Conservation (phyloP, 2,329 filamentous ascomycete species). For the Conoideocrella luteorostrata region DNA sequence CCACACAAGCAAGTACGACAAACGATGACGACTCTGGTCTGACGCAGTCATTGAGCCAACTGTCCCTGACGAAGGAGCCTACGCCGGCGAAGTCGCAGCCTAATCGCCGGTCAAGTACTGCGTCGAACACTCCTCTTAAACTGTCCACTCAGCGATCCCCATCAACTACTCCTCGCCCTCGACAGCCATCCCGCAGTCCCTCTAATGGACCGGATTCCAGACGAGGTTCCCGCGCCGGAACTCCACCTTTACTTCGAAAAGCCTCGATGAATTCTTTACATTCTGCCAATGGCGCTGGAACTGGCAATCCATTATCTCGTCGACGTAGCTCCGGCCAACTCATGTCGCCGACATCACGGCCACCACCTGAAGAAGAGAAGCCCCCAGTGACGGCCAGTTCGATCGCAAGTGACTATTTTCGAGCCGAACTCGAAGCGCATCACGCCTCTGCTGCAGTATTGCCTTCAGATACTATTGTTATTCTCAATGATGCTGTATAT, state of each 20-base stretch:
- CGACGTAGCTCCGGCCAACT: constrained; percentile 42
- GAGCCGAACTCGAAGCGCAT: constrained; percentile 60
- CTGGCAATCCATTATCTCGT: constrained; percentile 35
- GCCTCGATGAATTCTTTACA: constrained; percentile 52
- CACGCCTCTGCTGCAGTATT: constrained; percentile 37
- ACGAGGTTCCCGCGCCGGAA: constrained; percentile 40
- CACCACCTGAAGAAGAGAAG: constrained; percentile 23
- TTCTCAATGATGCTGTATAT: constrained; percentile 91
- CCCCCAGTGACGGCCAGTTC: constrained; percentile 41
- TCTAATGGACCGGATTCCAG: constrained; percentile 36
- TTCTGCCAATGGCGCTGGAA: constrained; percentile 36
- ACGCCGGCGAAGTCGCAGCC: constrained; percentile 18
- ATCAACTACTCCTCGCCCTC: constrained; percentile 31
- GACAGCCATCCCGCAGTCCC: constrained; percentile 35
- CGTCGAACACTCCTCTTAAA: constrained; percentile 28
- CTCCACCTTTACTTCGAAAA: constrained; percentile 48
- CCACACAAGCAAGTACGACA: neutral
- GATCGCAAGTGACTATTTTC: constrained; percentile 63
- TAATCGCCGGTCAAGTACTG: constrained; percentile 13
- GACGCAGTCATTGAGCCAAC: constrained; percentile 36
- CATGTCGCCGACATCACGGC: constrained; percentile 27
- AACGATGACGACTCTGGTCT: constrained; percentile 24
- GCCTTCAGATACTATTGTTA: constrained; percentile 62
- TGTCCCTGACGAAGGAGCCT: constrained; percentile 33
- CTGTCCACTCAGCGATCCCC: constrained; percentile 30